A percentile compares a stretch with the other conserved stretches of the same genome.
phyloP scores from a whole-genome alignment of 768 basidiomycete genomes.

The Suillus subluteus region DNA sequence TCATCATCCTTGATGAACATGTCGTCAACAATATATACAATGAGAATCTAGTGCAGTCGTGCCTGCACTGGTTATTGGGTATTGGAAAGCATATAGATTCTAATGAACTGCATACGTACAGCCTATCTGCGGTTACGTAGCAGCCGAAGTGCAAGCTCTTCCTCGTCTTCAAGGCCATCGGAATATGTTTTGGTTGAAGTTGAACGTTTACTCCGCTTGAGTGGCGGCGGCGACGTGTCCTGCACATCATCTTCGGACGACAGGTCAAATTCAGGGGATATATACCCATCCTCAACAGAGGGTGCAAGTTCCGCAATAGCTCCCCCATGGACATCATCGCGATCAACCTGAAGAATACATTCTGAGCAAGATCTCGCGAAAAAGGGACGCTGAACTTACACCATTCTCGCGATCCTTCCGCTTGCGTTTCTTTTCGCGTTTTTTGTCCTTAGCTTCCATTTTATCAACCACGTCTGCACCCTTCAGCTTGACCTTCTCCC shows the following conservation, averaged over 20 bases:
- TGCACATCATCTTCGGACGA: slow-evolving; percentile 42
- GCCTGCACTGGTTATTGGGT: background rate
- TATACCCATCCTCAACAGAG: slow-evolving; percentile 64
- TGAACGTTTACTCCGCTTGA: slow-evolving; percentile 35
- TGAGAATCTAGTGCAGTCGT: background rate
- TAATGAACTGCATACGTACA: slow-evolving; percentile 3
- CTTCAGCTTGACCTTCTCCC: slow-evolving; percentile 73
- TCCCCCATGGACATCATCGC: slow-evolving; percentile 29
- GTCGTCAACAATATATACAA: background rate
- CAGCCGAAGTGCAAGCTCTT: slow-evolving; percentile 67
- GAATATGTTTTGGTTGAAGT: slow-evolving; percentile 15
- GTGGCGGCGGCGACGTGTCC: slow-evolving; percentile 28
- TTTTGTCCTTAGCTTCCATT: slow-evolving; percentile 84
- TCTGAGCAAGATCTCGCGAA: slow-evolving; percentile 1
- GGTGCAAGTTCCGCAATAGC: slow-evolving; percentile 38
- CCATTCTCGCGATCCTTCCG: slow-evolving; percentile 74
- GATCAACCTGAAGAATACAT: slow-evolving; percentile 23
- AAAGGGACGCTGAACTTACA: slow-evolving; percentile 23
- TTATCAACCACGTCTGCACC: slow-evolving; percentile 76
- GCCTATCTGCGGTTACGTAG: slow-evolving; percentile 37
- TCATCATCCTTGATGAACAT: background rate
- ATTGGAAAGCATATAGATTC: background rate
- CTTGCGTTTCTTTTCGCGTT: slow-evolving; percentile 90
- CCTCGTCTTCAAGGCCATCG: slow-evolving; percentile 54
- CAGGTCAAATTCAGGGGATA: slow-evolving; percentile 71